Percentiles rank a stretch among this genome's conserved stretches.
Evolutionary conservation across 805 yeast species (phyloP).

Genomic region (Candida krabiensis): DNA sequence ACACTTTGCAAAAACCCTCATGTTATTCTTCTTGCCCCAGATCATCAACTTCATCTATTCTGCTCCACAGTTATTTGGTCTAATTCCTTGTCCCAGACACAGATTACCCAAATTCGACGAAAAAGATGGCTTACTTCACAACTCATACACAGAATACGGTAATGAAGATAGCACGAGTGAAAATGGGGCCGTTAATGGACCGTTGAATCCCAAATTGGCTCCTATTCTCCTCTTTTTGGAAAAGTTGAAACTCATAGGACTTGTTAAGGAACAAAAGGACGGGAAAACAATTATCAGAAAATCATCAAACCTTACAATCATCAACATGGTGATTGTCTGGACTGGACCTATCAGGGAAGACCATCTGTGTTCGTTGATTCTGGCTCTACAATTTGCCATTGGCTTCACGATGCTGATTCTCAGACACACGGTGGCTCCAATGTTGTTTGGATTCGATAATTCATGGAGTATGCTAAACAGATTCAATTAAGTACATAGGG

Average conservation of each 20-base stretch:
- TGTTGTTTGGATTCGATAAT: constrained; percentile 89
- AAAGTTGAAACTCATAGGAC: constrained; percentile 48
- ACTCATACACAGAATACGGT: constrained; percentile 55
- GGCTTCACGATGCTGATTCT: constrained; percentile 67
- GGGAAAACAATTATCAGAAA: constrained; percentile 30
- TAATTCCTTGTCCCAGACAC: constrained; percentile 95
- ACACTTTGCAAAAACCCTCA: constrained; percentile 90
- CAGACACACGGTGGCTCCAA: constrained; percentile 83
- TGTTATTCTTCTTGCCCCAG: constrained; percentile 87
- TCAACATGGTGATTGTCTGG: constrained; percentile 80
- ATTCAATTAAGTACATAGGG: constrained; percentile 14
- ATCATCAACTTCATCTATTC: constrained; percentile 87
- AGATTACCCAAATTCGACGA: constrained; percentile 78
- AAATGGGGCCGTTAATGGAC: constrained; percentile 24
- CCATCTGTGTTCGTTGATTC: constrained; percentile 56
- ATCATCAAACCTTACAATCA: constrained; percentile 83
- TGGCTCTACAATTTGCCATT: constrained; percentile 59
- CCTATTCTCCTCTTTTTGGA: constrained; percentile 47
- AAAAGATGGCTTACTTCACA: constrained; percentile 70
- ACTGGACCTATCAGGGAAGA: constrained; percentile 91
- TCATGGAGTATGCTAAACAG: constrained; percentile 41
- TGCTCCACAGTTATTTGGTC: constrained; percentile 83
- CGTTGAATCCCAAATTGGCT: constrained; percentile 27
- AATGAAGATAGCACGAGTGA: constrained; percentile 28
- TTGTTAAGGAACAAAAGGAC: constrained; percentile 32